Percentiles rank a stretch among this genome's conserved stretches.
Evolutionary conservation across 2,329 filamentous ascomycete genomes (phyloP).

Genomic region (Pyricularia pennisetigena): DNA sequence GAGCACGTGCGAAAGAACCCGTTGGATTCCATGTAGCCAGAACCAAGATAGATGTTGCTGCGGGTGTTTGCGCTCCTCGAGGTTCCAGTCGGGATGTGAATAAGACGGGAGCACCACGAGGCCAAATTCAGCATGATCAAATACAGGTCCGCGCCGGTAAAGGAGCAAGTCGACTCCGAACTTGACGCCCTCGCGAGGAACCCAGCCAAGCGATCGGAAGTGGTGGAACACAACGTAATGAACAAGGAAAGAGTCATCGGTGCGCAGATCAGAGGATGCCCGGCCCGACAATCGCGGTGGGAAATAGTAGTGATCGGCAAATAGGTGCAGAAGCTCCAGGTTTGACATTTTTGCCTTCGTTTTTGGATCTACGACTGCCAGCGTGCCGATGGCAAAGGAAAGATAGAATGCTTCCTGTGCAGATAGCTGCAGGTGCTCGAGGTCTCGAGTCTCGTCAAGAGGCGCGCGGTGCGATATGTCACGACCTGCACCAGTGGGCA

Average conservation of each 20-base stretch:
- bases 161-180: conserved; percentile 94
- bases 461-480: background rate
- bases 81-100: conserved; percentile 61
- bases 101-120: conserved; percentile 79
- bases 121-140: conserved; percentile 91
- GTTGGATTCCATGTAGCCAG: conserved; percentile 81
- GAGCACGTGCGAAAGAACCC: conserved; percentile 79
- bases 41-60: conserved; percentile 52
- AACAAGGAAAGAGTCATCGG: conserved; percentile 75
- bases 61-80: conserved; percentile 35
- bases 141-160: conserved; percentile 86
- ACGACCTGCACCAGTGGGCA: background rate
- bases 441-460: conserved; percentile 23
- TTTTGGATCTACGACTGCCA: conserved; percentile 48
- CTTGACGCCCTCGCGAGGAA: conserved; percentile 84
- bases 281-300: conserved; percentile 38
- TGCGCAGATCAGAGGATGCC: conserved; percentile 11
- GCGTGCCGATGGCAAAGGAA: conserved; percentile 65
- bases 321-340: conserved; percentile 52
- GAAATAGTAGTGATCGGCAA: conserved; percentile 60
- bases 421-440: conserved; percentile 85
- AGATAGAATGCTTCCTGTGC: conserved; percentile 91
- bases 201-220: conserved; percentile 91
- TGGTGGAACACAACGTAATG: conserved; percentile 91
- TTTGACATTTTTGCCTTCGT: conserved; percentile 37